Evolutionary conservation across 2,329 filamentous ascomycete species (phyloP), one percentile per base, ranked within the genome.

Genomic region (Exophiala alcalophila): DNA sequence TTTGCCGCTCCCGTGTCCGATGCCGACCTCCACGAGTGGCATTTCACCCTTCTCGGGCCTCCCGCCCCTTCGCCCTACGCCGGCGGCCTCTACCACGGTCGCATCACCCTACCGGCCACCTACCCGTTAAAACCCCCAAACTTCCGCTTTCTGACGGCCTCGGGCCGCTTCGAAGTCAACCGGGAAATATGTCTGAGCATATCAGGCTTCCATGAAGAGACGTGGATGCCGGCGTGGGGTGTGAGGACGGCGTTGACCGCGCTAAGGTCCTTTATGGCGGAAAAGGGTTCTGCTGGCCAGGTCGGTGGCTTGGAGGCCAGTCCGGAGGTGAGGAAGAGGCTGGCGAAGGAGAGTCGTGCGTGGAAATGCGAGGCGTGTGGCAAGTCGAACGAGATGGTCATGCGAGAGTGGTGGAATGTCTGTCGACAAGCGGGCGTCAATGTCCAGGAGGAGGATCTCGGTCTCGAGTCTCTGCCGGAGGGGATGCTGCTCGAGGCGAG

Each of bases 221-320:
- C 87, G 11, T 98, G 92, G 92, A 91, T 96, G 74, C 92, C 92
- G 0, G 92, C 92, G 1, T 98, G 92, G 92, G 92, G 92, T 0
- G 84, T 98, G 7, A 77, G 92, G 47, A 97, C 92, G 3, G 91
- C 92, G 11, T 69, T 98, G 43, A 72, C 80, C 4, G 81, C 80
- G 4, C 79, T 97, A 34, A 72, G 92, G 40, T 84, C 80, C 56
- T 96, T 96, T 65, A 97, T 98, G 89, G 89, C 94, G 63, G 90
- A 84, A 3, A 86, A 91, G 55, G 55, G 55, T 12, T 81, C 86
- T 6, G 80, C 78, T 56, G 92, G 92, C 1, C 92, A 97, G 69
- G 72, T 98, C 1, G 92, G 92, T 9, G 92, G 92, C 0, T 72
- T 97, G 57, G 90, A 96, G 53, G 83, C 83, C 3, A 78, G 71